phyloP scores from a whole-genome alignment of 306 rosid species.

The Oemleria cerasiformis region DNA sequence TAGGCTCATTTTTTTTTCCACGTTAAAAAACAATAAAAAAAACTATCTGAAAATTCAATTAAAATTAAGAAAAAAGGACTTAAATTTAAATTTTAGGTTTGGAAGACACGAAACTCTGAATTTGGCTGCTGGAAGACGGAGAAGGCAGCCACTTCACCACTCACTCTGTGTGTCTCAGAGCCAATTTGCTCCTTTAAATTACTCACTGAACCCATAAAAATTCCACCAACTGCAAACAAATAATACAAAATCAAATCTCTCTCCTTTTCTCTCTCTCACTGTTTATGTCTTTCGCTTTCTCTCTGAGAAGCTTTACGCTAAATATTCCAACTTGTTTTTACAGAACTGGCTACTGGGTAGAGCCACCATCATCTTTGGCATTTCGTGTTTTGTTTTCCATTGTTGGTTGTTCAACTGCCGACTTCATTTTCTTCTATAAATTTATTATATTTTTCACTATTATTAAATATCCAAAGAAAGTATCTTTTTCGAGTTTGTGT shows the following conservation, averaged over 20 bases:
- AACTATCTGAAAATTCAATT: neutral
- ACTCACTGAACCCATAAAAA: neutral
- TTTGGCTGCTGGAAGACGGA: conserved; percentile 1
- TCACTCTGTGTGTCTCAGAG: neutral
- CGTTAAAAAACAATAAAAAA: too few species aligned
- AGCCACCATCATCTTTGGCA: conserved; percentile 24
- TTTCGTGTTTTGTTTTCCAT: conserved; percentile 43
- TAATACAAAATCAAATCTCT: neutral
- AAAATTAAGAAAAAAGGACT: neutral
- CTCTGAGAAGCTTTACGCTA: conserved; percentile 14
- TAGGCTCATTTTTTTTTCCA: too few species aligned
- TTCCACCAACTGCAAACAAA: conserved; percentile 29
- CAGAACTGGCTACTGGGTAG: neutral
- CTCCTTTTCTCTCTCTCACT: conserved; percentile 2
- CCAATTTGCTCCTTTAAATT: conserved; percentile 10
- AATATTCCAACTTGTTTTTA: neutral
- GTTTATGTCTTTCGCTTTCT: conserved; percentile 1
- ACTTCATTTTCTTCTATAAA: neutral
- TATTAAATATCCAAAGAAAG: neutral
- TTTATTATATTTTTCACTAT: neutral
- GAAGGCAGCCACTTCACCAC: neutral
- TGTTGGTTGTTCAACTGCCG: conserved; percentile 48
- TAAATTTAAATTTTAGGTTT: neutral
- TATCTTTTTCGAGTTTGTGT: conserved; percentile 6
- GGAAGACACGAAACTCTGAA: neutral